Evolutionary conservation across 768 basidiomycete species (phyloP).

Genomic region (Boletus subcaerulescens): DNA sequence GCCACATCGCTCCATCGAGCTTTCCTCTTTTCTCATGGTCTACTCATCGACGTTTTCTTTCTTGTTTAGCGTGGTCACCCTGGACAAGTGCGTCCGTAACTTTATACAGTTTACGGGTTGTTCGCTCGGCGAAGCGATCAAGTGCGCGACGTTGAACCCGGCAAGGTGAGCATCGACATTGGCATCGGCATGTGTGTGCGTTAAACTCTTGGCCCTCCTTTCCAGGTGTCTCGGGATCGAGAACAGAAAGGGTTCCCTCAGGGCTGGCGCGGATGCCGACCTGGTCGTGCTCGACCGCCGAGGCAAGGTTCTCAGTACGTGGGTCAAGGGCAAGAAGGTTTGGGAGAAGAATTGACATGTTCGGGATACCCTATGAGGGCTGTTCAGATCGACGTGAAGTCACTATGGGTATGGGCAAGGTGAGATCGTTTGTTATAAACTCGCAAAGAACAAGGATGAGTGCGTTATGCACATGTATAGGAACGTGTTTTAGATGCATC

Average conservation of each 20-base stretch:
- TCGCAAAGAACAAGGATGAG: no score
- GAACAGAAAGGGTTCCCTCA: slow-evolving; percentile 74
- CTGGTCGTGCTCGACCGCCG: slow-evolving; percentile 69
- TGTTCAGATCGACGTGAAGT: not conserved
- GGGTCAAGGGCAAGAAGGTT: slow-evolving; percentile 73
- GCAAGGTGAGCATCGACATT: slow-evolving; percentile 52
- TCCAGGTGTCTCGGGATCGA: slow-evolving; percentile 74
- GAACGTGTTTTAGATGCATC: not conserved
- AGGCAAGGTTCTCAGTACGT: slow-evolving; percentile 66
- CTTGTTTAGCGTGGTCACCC: slow-evolving; percentile 61
- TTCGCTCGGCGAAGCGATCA: slow-evolving; percentile 78
- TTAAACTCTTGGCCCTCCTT: not conserved
- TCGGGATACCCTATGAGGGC: not conserved
- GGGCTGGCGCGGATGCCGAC: slow-evolving; percentile 85
- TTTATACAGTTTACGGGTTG: slow-evolving; percentile 82
- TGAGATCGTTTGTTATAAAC: not conserved
- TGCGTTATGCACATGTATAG: not conserved
- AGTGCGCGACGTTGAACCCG: slow-evolving; percentile 82
- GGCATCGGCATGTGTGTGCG: not conserved
- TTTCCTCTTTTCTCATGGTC: not conserved
- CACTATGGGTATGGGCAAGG: not conserved
- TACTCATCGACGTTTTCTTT: not conserved
- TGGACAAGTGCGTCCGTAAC: slow-evolving; percentile 85
- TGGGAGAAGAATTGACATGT: slow-evolving; percentile 45
- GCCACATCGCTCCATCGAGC: not conserved